phyloP scores from a whole-genome alignment of 257 asterid genomes.

The Anisodus acutangulus region DNA sequence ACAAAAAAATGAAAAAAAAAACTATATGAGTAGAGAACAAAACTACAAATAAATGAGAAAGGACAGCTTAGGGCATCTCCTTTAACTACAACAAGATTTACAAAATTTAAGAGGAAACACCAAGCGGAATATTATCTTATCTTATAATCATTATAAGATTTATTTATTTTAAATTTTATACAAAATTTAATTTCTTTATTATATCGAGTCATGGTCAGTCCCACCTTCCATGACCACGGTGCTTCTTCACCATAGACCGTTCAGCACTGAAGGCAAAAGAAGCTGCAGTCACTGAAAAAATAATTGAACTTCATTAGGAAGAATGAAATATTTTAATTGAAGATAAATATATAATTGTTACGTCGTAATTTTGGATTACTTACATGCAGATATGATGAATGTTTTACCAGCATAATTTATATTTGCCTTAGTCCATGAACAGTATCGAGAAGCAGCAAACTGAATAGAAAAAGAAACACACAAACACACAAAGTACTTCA shows the following conservation, averaged over 20 bases:
- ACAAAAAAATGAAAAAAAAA: neutral
- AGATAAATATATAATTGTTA: neutral
- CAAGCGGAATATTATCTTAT: neutral
- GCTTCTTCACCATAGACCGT: constrained; percentile 16
- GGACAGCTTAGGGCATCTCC: neutral
- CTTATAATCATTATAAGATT: neutral
- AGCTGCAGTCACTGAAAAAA: constrained; percentile 15
- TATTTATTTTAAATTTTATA: neutral
- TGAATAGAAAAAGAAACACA: constrained; percentile 12
- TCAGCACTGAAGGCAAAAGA: constrained; percentile 28
- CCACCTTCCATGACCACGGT: neutral
- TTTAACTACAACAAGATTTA: neutral
- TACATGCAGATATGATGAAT: constrained; percentile 49
- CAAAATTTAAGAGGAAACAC: neutral
- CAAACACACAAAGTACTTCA: neutral
- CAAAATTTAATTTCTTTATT: neutral
- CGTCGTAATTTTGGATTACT: neutral
- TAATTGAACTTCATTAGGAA: neutral
- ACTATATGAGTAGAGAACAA: neutral
- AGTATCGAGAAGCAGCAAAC: constrained; percentile 43
- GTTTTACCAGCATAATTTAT: constrained; percentile 56
- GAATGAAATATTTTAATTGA: neutral
- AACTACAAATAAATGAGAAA: neutral
- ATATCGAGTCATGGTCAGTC: neutral
- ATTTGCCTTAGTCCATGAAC: constrained; percentile 55